Base-by-base conservation (phyloP, 192 early-diverging fungal genomes). In the Backusella australiensis region DNA sequence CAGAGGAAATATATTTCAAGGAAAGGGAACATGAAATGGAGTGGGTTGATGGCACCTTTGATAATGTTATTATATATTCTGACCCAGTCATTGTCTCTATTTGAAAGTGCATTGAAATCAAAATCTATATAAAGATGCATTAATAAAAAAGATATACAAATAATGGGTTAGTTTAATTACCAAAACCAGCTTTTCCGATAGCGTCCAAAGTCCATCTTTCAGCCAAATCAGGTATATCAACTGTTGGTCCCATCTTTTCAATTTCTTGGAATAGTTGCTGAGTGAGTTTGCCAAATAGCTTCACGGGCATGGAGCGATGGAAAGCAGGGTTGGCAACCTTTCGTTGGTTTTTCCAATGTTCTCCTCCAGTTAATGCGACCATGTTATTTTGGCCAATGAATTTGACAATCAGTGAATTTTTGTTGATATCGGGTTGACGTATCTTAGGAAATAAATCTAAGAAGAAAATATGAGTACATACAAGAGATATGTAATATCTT, bases 271-370 rank as follows among this genome's bases (percentile, higher is more conserved):
- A 23, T 0, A 75, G n/a, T 14, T 72, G 35, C n/a, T 69, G 17
- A 12, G 59, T 71, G 32, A 78, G 41, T 21, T 42, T 44, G 19
- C 74, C 77, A 56, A 82, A 82, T 34, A 78, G 26, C 5, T 79
- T 76, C 21, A 77, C 77, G 17, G 77, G 73, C 81, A 77, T 74
- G 26, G 73, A 72, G 7, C 77, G 68, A 39, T 76, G 73, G 49
- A 82, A 82, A 12, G 77, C 81, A 29, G 81, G 81, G 17, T 82
- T 82, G 35, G 75, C 41, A 17, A 82, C 46, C 52, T 74, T 53
- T 53, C 52, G 15, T 53, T 53, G 52, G 1, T 19, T 21, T 53
- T 53, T 53, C 52, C 52, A 53, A 44, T 44, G 42, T 44, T 44
- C 42, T 44, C 42, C 42, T 44, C 42, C 42, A 4, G 42, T 17